A percentile compares a stretch with the other conserved stretches of the same genome.
Evolutionary conservation across 805 yeast genomes (phyloP).

Genomic region (Metschnikowia cerradonensis): DNA sequence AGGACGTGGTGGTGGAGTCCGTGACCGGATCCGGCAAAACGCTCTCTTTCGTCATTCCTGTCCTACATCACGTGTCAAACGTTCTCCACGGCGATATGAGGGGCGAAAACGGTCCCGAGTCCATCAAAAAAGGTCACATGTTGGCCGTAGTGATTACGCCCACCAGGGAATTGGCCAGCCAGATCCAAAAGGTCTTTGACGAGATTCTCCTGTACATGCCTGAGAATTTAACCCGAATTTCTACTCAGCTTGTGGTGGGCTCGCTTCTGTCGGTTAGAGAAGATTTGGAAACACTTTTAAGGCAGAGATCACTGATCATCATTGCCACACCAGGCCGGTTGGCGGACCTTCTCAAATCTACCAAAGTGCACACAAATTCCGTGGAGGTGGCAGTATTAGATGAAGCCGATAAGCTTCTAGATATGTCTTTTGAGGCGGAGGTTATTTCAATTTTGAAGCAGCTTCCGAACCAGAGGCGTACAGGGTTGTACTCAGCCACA

Average conservation of each 20-base stretch:
- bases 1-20: slow-evolving; percentile 95
- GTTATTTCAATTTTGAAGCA: slow-evolving; percentile 60
- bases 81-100: slow-evolving; percentile 20
- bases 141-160: slow-evolving; percentile 73
- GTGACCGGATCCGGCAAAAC: slow-evolving; percentile 99
- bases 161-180: slow-evolving; percentile 65
- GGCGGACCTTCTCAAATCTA: slow-evolving; percentile 63
- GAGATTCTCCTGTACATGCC: slow-evolving; percentile 57
- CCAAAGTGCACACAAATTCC: slow-evolving; percentile 53
- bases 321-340: slow-evolving; percentile 93
- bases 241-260: slow-evolving; percentile 62
- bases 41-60: slow-evolving; percentile 81
- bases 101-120: slow-evolving; percentile 21
- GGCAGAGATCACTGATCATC: slow-evolving; percentile 62
- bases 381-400: slow-evolving; percentile 78
- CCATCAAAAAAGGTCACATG: slow-evolving; percentile 58
- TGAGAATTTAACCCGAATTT: slow-evolving; percentile 38
- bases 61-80: slow-evolving; percentile 58
- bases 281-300: slow-evolving; percentile 59
- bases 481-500: slow-evolving; percentile 93
- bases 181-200: slow-evolving; percentile 65
- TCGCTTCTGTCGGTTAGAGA: slow-evolving; percentile 61
- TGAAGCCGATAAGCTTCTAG: slow-evolving; percentile 89
- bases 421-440: slow-evolving; percentile 67
- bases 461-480: slow-evolving; percentile 87